Conservation (phyloP, 352 stramenopile genomes). For the Globisporangium apiculatum region DNA sequence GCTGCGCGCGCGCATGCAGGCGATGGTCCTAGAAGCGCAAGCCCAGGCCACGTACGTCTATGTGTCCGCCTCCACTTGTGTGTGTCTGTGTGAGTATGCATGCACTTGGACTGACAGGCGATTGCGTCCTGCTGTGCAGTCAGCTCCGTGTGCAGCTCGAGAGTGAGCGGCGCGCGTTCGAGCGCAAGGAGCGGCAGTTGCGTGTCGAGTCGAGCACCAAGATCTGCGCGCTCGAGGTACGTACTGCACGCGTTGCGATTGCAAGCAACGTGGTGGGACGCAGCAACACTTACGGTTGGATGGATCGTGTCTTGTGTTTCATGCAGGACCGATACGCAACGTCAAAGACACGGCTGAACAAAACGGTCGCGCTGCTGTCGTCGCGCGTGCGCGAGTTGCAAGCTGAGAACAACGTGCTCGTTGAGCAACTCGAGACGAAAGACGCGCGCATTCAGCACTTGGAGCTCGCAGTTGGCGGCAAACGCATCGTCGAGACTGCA, state of each 20-base stretch:
- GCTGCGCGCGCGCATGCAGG: constrained; percentile 45
- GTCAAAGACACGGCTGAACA: constrained; percentile 31
- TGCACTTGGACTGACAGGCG: background rate
- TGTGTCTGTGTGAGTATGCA: too few relatives aligned
- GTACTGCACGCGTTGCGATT: too few relatives aligned
- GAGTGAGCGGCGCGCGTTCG: constrained; percentile 22
- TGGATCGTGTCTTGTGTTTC: background rate
- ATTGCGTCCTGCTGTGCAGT: background rate
- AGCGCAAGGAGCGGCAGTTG: constrained; percentile 40
- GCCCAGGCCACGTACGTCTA: constrained; percentile 30
- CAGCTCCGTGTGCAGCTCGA: constrained; percentile 22
- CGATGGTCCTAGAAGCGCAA: constrained; percentile 39
- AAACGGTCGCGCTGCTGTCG: constrained; percentile 17
- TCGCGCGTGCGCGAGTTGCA: constrained; percentile 25
- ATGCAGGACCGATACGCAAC: constrained; percentile 30
- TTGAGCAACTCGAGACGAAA: constrained; percentile 24
- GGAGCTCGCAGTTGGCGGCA: constrained; percentile 38
- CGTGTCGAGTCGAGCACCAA: constrained; percentile 37
- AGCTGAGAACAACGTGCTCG: constrained; percentile 39
- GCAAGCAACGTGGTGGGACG: background rate
- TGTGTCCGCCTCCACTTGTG: background rate
- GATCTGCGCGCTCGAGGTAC: constrained; percentile 28
- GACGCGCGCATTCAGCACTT: constrained; percentile 43
- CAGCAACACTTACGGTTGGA: background rate
- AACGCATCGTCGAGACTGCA: constrained; percentile 20